A percentile compares a stretch with the other conserved stretches of the same genome.
Conservation (phyloP, 371 early-diverging fungal species). For the Mucor ambiguus region DNA sequence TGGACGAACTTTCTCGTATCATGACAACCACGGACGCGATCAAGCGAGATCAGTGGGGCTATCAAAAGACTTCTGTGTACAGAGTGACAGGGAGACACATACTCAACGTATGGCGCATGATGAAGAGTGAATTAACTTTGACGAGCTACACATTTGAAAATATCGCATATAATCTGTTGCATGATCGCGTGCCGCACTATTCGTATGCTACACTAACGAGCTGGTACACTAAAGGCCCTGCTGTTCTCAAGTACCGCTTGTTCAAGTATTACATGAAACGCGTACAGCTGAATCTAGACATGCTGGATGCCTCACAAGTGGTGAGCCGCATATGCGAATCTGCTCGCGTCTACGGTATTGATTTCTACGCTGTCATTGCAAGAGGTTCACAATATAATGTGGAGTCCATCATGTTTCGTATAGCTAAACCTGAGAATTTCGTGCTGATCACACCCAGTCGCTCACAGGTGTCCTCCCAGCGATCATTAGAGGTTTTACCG, state of each 20-base stretch:
- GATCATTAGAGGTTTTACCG: constrained; percentile 83
- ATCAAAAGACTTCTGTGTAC: constrained; percentile 63
- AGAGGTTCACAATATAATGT: constrained; percentile 93
- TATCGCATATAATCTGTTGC: constrained; percentile 69
- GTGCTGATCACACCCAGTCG: constrained; percentile 65
- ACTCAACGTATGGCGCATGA: constrained; percentile 87
- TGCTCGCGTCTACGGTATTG: constrained; percentile 86
- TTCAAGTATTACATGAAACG: constrained; percentile 72
- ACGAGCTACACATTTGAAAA: constrained; percentile 82
- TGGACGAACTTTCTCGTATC: constrained; percentile 53
- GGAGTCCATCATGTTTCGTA: constrained; percentile 84
- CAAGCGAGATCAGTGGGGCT: constrained; percentile 57
- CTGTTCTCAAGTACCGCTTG: constrained; percentile 60
- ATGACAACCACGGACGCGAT: constrained; percentile 8
- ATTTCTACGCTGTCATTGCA: constrained; percentile 82
- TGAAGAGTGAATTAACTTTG: constrained; percentile 71
- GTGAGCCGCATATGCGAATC: constrained; percentile 81
- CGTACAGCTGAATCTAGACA: constrained; percentile 63
- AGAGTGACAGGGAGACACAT: constrained; percentile 77
- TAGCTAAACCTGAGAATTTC: constrained; percentile 81
- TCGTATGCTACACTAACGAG: constrained; percentile 54
- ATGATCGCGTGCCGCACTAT: constrained; percentile 70
- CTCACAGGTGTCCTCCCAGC: constrained; percentile 69
- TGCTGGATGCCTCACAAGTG: constrained; percentile 73
- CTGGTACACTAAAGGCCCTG: constrained; percentile 62